Percentiles rank a stretch among this genome's conserved stretches.
phyloP scores from a whole-genome alignment of 306 rosid genomes.

The Coriaria nepalensis region DNA sequence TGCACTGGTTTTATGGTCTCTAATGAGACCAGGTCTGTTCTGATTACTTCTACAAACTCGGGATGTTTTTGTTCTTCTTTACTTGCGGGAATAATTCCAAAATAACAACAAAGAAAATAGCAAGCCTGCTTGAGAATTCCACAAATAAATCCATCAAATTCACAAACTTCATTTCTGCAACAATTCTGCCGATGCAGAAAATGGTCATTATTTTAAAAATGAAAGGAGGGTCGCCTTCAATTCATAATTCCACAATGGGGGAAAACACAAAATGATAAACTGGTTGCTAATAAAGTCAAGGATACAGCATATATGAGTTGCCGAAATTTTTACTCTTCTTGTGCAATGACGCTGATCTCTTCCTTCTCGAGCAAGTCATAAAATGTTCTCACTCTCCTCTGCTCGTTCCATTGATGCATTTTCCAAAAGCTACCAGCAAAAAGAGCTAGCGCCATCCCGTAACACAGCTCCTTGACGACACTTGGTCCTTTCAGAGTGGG shows the following conservation, averaged over 20 bases:
- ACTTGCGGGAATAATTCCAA: too few relatives aligned
- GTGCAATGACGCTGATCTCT: constrained; percentile 55
- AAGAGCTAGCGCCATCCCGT: constrained; percentile 32
- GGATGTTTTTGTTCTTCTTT: too few relatives aligned
- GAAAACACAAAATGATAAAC: constrained; percentile 14
- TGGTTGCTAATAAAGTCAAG: not conserved
- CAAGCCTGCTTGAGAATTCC: too few relatives aligned
- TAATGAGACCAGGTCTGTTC: too few relatives aligned
- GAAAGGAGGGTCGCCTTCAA: constrained; percentile 23
- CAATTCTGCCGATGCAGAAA: too few relatives aligned
- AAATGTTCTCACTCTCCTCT: constrained; percentile 51
- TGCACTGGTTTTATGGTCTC: too few relatives aligned
- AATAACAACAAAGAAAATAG: too few relatives aligned
- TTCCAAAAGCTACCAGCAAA: constrained; percentile 66
- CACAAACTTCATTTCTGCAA: too few relatives aligned
- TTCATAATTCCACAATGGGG: constrained; percentile 24
- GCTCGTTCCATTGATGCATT: constrained; percentile 92
- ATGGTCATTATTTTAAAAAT: constrained; percentile 24
- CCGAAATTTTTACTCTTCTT: constrained; percentile 34
- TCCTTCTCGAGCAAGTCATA: constrained; percentile 71
- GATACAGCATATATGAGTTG: too few relatives aligned
- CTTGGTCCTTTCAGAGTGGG: constrained; percentile 83
- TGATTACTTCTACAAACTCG: too few relatives aligned
- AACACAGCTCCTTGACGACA: constrained; percentile 58
- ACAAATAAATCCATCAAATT: too few relatives aligned